Conservation (phyloP, 306 rosid species). For the Malus orientalis region DNA sequence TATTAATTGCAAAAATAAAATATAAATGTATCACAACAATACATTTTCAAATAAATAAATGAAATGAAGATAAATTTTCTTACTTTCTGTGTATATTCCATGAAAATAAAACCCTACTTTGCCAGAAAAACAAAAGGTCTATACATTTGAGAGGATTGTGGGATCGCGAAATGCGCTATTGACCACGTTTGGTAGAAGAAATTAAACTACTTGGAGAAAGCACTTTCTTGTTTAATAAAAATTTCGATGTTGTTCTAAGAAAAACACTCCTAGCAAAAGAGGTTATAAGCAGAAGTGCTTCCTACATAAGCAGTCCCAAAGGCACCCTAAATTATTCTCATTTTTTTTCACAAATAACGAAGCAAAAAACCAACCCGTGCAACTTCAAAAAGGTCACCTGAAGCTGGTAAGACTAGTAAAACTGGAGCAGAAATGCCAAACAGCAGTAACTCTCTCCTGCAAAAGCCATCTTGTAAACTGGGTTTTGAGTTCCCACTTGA, state of each 20-base stretch:
- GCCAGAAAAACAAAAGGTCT: no score
- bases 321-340: neutral
- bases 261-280: neutral
- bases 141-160: no score
- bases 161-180: no score
- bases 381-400: conserved; percentile 30
- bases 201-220: no score
- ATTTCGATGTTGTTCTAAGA: neutral
- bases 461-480: conserved; percentile 32
- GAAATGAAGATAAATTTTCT: no score
- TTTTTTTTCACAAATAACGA: neutral
- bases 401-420: conserved; percentile 29
- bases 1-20: neutral
- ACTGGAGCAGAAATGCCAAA: conserved; percentile 51
- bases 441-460: conserved; percentile 59
- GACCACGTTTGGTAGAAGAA: no score
- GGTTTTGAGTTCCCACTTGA: conserved; percentile 33
- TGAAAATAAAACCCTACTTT: no score
- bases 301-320: neutral
- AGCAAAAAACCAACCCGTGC: neutral
- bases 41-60: neutral
- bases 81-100: no score
- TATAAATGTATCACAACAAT: neutral
- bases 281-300: neutral
- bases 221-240: no score